Evolutionary conservation across 306 rosid species (phyloP).

Genomic region (Albizia julibrissin): DNA sequence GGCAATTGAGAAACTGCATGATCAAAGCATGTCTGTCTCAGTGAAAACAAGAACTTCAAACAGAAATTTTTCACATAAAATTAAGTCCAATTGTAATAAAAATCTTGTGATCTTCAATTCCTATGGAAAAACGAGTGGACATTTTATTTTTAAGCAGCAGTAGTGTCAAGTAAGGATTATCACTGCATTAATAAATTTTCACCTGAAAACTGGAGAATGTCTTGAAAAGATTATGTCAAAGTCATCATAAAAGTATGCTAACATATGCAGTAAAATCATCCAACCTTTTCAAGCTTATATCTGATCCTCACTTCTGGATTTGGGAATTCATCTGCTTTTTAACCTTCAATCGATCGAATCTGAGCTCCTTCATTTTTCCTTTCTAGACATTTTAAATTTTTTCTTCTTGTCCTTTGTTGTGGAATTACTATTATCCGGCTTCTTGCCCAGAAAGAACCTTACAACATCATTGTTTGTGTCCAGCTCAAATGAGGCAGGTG

Average conservation of each 20-base stretch:
- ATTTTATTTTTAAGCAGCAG: neutral
- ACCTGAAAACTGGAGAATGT: neutral
- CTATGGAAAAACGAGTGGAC: neutral
- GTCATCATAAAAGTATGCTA: too few species aligned
- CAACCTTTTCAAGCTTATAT: too few species aligned
- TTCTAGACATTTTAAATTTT: constrained; percentile 58
- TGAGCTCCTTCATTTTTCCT: constrained; percentile 81
- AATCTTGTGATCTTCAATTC: constrained; percentile 12
- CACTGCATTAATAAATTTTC: too few species aligned
- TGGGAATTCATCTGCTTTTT: constrained; percentile 81
- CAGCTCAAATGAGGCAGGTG: constrained; percentile 3
- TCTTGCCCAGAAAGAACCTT: constrained; percentile 58
- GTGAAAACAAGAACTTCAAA: neutral
- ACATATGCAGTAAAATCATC: too few species aligned
- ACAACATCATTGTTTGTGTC: constrained; percentile 46
- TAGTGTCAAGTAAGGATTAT: neutral
- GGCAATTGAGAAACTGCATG: constrained; percentile 11
- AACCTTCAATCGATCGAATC: constrained; percentile 82
- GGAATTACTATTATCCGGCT: constrained; percentile 25
- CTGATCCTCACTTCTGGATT: constrained; percentile 86
- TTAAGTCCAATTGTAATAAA: neutral
- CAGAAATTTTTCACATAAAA: neutral
- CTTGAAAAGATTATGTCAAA: too few species aligned
- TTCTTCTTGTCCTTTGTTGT: constrained; percentile 33
- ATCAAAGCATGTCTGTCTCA: neutral